Evolutionary conservation across 1,284 basidiomycete genomes (phyloP), one percentile per base, ranked within the genome.

Genomic region (Marasmius sp.): DNA sequence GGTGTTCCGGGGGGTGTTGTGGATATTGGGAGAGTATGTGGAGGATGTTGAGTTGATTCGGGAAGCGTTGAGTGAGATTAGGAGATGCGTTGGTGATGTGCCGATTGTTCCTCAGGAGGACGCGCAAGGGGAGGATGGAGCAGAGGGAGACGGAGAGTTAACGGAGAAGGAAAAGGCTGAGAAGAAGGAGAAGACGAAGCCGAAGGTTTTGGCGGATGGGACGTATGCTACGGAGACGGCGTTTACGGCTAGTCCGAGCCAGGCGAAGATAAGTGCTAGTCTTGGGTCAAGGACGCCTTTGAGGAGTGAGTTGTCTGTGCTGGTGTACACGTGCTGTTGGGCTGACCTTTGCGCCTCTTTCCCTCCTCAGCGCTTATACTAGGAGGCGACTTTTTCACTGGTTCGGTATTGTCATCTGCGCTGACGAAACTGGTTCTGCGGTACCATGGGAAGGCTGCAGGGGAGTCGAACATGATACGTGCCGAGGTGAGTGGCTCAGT

Each of bases 181-280:
- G 59, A 72, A 75, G 33, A 82, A 79, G 61, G 68, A 56, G 34
- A 67, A 61, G 39, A 60, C 36, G 39, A 75, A 73, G 67, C 88
- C 89, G 11, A 85, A 79, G 69, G 93, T 99, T 1, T 81, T 98
- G 48, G 95, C 95, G 20, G 97, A 99, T 71, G 97, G 97, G 14
- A 99, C 97, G 2, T 99, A 99, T 73, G 97, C 96, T 0, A 98
- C 96, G 4, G 97, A 99, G 79, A 94, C 94, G 0, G 94, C 94
- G 11, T 98, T 91, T 77, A 89, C 89, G 33, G 88, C 88, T 55
- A 82, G 87, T 22, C 81, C 85, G 49, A 78, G 82, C 49, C 89
- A 88, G 8, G 83, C 85, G 56, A 76, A 93, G 58, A 93, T 96
- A 66, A 88, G 89, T 45, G 90, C 93, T 65, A 95, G 95, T 74